A percentile compares a stretch with the other conserved stretches of the same genome.
Evolutionary conservation across 768 basidiomycete genomes (phyloP).

Genomic region (Boletus vinaceobasis): DNA sequence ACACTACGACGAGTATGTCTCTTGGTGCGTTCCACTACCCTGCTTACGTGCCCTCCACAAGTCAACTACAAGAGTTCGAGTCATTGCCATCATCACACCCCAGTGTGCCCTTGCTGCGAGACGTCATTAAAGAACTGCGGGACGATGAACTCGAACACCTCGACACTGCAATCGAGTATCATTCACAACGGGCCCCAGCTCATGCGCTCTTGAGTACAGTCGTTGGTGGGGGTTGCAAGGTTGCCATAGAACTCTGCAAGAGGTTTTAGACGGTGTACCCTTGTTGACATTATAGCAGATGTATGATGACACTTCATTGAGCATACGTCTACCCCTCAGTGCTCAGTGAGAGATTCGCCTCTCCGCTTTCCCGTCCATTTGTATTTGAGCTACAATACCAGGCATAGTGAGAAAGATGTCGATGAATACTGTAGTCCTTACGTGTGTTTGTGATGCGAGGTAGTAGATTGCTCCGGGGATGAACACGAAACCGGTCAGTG

Average conservation of each 20-base stretch:
- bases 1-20: conserved; percentile 92
- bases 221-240: conserved; percentile 81
- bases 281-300: not conserved
- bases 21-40: not conserved
- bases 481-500: conserved; percentile 60
- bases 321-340: conserved; percentile 14
- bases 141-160: conserved; percentile 96
- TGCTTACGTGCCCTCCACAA: conserved; percentile 30
- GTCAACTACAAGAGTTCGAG: conserved; percentile 79
- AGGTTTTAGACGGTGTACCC: conserved; percentile 48
- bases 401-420: conserved; percentile 3
- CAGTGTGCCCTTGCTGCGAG: conserved; percentile 69
- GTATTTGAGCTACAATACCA: conserved; percentile 43
- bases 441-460: conserved; percentile 38
- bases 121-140: conserved; percentile 77
- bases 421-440: conserved; percentile 32
- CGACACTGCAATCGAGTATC: conserved; percentile 83
- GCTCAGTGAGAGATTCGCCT: conserved; percentile 38
- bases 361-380: conserved; percentile 52
- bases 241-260: conserved; percentile 89
- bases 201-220: conserved; percentile 87
- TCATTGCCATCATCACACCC: conserved; percentile 64
- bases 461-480: conserved; percentile 56
- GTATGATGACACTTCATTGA: conserved; percentile 1
- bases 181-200: conserved; percentile 86